These are phyloP conservation scores for Chaetomiaceae sp. DNA, from an alignment of 2,329 filamentous ascomycete species.

Conservation along the genomic window DNA sequence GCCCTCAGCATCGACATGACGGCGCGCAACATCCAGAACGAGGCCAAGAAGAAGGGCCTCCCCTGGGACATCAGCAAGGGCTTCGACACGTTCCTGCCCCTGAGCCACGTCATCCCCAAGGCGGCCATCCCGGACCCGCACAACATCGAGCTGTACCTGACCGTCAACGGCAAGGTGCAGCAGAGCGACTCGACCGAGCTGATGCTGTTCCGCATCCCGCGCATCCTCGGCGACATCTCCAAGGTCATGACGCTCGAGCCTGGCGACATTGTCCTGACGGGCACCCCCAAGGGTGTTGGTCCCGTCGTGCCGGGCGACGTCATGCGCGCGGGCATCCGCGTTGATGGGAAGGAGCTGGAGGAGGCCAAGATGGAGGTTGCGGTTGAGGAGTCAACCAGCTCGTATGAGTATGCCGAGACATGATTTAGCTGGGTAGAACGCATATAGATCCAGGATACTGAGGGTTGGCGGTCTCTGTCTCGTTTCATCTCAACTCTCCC, in stretches of 20 bases:
- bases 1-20: constrained; percentile 96
- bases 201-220: constrained; percentile 89
- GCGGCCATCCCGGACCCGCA: constrained; percentile 79
- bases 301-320: constrained; percentile 79
- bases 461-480: neutral
- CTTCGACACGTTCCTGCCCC: constrained; percentile 93
- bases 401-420: constrained; percentile 74
- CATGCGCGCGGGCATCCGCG: constrained; percentile 76
- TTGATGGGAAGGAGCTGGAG: constrained; percentile 76
- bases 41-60: constrained; percentile 94
- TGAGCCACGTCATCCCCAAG: constrained; percentile 78
- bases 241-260: constrained; percentile 90
- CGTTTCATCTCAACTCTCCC: neutral
- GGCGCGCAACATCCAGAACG: constrained; percentile 88
- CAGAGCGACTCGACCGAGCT: constrained; percentile 88
- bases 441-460: neutral
- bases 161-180: constrained; percentile 71
- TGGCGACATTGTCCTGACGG: constrained; percentile 92
- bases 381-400: constrained; percentile 72
- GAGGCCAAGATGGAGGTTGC: constrained; percentile 79
- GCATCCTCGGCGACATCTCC: constrained; percentile 85
- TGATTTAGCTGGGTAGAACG: constrained; percentile 33
- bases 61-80: constrained; percentile 97
- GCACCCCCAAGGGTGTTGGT: constrained; percentile 94
- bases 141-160: constrained; percentile 78